A percentile compares a stretch with the other conserved stretches of the same genome.
phyloP scores from a whole-genome alignment of 371 early-diverging fungal species.

The Scutellospora calospora region DNA sequence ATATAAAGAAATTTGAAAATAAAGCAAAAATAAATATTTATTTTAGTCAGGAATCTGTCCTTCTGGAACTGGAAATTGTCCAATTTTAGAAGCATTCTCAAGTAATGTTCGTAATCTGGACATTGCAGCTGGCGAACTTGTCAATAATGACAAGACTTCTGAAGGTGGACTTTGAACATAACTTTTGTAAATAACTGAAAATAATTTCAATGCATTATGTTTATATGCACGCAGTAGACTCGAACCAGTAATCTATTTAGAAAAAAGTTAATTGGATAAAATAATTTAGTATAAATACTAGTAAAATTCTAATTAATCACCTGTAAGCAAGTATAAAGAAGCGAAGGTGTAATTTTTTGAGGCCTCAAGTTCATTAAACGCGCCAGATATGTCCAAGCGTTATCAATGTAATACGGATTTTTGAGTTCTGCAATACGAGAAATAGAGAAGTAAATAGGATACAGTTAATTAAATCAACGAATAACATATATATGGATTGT shows the following conservation, averaged over 20 bases:
- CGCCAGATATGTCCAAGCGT: conserved; percentile 83
- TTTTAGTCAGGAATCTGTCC: not conserved
- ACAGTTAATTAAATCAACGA: not conserved
- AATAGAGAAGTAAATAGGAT: conserved; percentile 7
- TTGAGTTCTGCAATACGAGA: conserved; percentile 51
- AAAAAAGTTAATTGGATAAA: not conserved
- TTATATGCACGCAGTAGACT: not conserved
- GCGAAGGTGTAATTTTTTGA: conserved; percentile 72
- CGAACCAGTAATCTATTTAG: not conserved
- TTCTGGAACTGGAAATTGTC: conserved; percentile 7
- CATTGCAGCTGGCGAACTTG: conserved; percentile 10
- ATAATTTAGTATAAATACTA: not conserved
- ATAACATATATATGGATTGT: not conserved
- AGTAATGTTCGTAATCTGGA: conserved; percentile 17
- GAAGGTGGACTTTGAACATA: not conserved
- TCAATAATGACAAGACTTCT: not conserved
- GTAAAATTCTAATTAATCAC: conserved; percentile 25
- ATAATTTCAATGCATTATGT: not conserved
- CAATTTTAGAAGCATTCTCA: not conserved
- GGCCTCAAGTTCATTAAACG: conserved; percentile 80
- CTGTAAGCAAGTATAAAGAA: conserved; percentile 74
- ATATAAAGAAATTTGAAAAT: too few species aligned
- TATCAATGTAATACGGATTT: conserved; percentile 66
- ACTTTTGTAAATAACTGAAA: not conserved
- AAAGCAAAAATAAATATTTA: too few species aligned